Conservation (phyloP, 805 yeast genomes). For the Metschnikowia continentalis region DNA sequence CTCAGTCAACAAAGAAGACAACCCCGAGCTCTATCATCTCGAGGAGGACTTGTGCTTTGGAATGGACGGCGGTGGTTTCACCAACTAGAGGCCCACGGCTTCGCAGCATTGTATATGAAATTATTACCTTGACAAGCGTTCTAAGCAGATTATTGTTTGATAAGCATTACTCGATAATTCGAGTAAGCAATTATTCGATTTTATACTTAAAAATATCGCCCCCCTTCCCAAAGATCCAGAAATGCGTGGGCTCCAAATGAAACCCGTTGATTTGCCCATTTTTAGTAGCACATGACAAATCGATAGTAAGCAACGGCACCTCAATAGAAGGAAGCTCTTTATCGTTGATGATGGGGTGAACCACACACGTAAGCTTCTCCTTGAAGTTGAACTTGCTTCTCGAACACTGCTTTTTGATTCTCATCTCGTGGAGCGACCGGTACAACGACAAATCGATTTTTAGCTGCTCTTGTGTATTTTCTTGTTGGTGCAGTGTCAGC, state of each 20-base stretch:
- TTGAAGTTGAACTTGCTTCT: slow-evolving; percentile 13
- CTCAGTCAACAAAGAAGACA: slow-evolving; percentile 17
- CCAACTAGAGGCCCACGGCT: slow-evolving; percentile 2
- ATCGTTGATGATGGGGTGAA: slow-evolving; percentile 37
- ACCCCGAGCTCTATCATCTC: slow-evolving; percentile 32
- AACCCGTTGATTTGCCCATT: slow-evolving; percentile 37
- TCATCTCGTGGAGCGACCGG: slow-evolving; percentile 30
- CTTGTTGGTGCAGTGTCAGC: slow-evolving; percentile 7
- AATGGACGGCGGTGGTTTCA: slow-evolving; percentile 30
- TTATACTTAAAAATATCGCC: slow-evolving; percentile 38
- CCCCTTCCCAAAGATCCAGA: slow-evolving; percentile 38
- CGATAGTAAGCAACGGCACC: slow-evolving; percentile 31
- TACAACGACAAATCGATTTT: slow-evolving; percentile 31
- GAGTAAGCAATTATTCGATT: slow-evolving; percentile 8
- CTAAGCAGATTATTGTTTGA: no score
- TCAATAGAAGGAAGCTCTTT: slow-evolving; percentile 37
- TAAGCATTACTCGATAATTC: no score
- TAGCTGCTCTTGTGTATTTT: slow-evolving; percentile 18
- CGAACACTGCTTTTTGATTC: slow-evolving; percentile 32
- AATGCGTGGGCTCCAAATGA: slow-evolving; percentile 23
- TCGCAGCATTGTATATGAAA: neutral
- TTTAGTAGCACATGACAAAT: slow-evolving; percentile 28
- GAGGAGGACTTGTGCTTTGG: slow-evolving; percentile 46
- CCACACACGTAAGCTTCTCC: slow-evolving; percentile 19
- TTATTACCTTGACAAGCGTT: neutral